phyloP scores from a whole-genome alignment of 495 filamentous ascomycete genomes.

The Neurospora intermedia region DNA sequence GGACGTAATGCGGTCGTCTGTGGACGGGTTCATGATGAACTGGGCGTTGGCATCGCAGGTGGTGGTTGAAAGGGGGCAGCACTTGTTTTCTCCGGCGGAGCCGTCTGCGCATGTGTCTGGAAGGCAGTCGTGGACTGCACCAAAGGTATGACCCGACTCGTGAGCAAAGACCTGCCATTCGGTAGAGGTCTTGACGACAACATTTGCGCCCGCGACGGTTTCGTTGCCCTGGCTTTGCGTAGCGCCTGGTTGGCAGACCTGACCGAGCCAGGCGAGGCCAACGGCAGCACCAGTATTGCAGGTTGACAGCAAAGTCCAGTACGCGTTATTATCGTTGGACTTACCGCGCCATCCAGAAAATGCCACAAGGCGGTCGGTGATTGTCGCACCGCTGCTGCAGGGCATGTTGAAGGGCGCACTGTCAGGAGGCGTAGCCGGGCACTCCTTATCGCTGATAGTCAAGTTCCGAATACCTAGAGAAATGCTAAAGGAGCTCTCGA shows the following conservation, averaged over 20 bases:
- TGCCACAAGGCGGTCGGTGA: slow-evolving; percentile 70
- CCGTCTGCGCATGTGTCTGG: slow-evolving; percentile 50
- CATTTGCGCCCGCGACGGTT: slow-evolving; percentile 74
- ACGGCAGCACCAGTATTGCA: slow-evolving; percentile 82
- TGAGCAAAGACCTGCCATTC: slow-evolving; percentile 98
- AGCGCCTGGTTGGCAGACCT: slow-evolving; percentile 61
- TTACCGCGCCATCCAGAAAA: slow-evolving; percentile 84
- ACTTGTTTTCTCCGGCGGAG: slow-evolving; percentile 58
- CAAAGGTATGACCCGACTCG: slow-evolving; percentile 90
- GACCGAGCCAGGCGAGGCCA: slow-evolving; percentile 86
- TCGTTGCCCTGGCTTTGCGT: slow-evolving; percentile 35
- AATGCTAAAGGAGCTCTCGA: slow-evolving; percentile 88
- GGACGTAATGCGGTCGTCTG: slow-evolving; percentile 52
- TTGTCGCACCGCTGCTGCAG: slow-evolving; percentile 51
- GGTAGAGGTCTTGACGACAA: slow-evolving; percentile 70
- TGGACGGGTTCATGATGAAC: slow-evolving; percentile 96
- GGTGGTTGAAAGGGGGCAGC: slow-evolving; percentile 64
- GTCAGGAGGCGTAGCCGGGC: slow-evolving; percentile 52
- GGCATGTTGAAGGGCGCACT: slow-evolving; percentile 72
- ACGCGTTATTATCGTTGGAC: slow-evolving; percentile 64
- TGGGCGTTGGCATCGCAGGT: slow-evolving; percentile 64
- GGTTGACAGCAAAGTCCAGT: slow-evolving; percentile 85
- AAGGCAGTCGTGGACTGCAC: slow-evolving; percentile 89
- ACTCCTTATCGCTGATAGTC: slow-evolving; percentile 56
- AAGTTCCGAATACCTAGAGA: slow-evolving; percentile 81